Percentiles rank a stretch among this genome's conserved stretches.
phyloP scores from a whole-genome alignment of 2,329 filamentous ascomycete genomes.

The Orbilia blumenaviensis region DNA sequence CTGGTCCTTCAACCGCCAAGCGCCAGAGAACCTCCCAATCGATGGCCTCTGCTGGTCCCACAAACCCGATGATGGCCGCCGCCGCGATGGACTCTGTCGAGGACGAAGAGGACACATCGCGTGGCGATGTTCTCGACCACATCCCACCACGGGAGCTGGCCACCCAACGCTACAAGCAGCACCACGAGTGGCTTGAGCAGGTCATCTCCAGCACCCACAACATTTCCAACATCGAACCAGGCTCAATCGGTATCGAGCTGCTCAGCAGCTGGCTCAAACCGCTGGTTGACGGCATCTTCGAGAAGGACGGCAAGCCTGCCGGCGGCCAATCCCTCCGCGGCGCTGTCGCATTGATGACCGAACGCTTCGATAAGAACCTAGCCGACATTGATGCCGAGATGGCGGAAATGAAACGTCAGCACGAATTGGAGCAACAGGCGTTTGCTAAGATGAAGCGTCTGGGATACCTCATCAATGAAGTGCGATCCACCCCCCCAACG shows the following conservation, averaged over 20 bases:
- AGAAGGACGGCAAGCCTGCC: slow-evolving; percentile 36
- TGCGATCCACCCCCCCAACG: slow-evolving; percentile 22
- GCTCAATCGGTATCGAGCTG: slow-evolving; percentile 60
- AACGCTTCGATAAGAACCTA: slow-evolving; percentile 75
- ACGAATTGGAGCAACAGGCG: slow-evolving; percentile 76
- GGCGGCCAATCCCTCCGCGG: slow-evolving; percentile 54
- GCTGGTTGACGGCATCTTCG: slow-evolving; percentile 27
- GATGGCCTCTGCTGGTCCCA: slow-evolving; percentile 24
- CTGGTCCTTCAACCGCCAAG: slow-evolving; percentile 36
- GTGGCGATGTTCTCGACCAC: slow-evolving; percentile 88
- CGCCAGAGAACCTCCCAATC: slow-evolving; percentile 43
- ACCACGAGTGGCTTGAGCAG: slow-evolving; percentile 99
- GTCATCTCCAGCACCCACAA: slow-evolving; percentile 89
- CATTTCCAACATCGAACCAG: slow-evolving; percentile 82
- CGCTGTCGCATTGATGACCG: slow-evolving; percentile 63
- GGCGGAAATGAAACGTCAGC: slow-evolving; percentile 80
- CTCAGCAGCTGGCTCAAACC: slow-evolving; percentile 47
- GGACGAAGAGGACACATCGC: slow-evolving; percentile 87
- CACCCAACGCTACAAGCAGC: slow-evolving; percentile 84
- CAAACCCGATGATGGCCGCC: slow-evolving; percentile 30
- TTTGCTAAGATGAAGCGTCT: slow-evolving; percentile 61
- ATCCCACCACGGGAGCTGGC: slow-evolving; percentile 90
- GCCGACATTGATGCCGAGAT: slow-evolving; percentile 81
- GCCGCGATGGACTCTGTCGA: slow-evolving; percentile 66
- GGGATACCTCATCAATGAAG: slow-evolving; percentile 29